phyloP scores from a whole-genome alignment of 768 basidiomycete genomes.

The Lactifluus volemus region DNA sequence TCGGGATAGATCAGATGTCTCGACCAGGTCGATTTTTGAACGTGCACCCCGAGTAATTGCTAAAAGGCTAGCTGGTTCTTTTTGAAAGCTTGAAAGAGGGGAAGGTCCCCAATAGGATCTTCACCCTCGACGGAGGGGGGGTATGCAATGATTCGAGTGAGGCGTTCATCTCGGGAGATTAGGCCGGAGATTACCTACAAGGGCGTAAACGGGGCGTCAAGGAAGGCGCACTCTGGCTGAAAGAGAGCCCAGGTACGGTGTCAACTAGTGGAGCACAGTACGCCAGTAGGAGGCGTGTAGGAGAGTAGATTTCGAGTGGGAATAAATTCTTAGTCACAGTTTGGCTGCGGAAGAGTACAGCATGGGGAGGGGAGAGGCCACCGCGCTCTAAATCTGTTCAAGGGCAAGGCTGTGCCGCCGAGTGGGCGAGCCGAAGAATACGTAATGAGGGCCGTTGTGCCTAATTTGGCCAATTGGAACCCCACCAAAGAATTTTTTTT shows the following conservation, averaged over 20 bases:
- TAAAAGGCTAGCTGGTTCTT: neutral
- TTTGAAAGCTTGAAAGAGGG: neutral
- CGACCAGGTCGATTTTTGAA: neutral
- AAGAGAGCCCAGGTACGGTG: too few species aligned
- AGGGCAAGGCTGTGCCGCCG: neutral
- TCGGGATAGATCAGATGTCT: conserved; percentile 8
- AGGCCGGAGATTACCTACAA: conserved; percentile 1
- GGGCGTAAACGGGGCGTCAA: neutral
- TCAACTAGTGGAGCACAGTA: neutral
- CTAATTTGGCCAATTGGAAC: neutral
- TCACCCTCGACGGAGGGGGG: neutral
- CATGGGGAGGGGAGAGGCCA: too few species aligned
- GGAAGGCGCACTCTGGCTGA: neutral
- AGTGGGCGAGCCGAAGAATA: neutral
- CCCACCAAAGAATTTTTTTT: neutral
- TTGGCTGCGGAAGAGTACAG: neutral
- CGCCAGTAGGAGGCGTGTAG: neutral
- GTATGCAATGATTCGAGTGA: neutral
- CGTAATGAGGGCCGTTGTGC: neutral
- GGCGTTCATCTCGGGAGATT: neutral
- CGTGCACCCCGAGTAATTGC: neutral
- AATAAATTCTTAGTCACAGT: neutral
- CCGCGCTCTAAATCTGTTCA: neutral
- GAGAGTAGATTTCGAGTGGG: neutral
- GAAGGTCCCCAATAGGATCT: neutral